Conservation (phyloP, 371 early-diverging fungal genomes). For the Polyrhizophydium stewartii region DNA sequence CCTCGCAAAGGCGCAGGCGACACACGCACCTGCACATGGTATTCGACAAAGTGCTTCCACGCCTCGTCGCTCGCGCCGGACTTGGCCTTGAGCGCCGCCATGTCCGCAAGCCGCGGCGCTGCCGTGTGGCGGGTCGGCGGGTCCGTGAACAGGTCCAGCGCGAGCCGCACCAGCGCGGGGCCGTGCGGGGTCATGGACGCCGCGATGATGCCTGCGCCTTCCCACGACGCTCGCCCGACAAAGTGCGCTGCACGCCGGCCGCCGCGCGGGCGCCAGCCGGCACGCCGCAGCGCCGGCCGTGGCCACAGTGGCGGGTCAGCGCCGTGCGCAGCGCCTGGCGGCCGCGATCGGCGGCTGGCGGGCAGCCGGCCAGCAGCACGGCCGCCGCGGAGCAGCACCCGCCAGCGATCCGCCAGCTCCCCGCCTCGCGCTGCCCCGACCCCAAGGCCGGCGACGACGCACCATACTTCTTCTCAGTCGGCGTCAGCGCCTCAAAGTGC, state of each 20-base stretch:
- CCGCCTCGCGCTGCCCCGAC: no score
- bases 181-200: slow-evolving; percentile 42
- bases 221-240: slow-evolving; percentile 56
- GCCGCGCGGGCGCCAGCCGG: not conserved
- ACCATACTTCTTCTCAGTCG: slow-evolving; percentile 47
- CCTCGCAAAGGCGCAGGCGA: no score
- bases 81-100: slow-evolving; percentile 21
- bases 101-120: slow-evolving; percentile 1
- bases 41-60: slow-evolving; percentile 54
- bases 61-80: slow-evolving; percentile 41
- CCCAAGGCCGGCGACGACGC: no score
- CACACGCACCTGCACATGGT: slow-evolving; percentile 27
- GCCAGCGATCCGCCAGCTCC: no score
- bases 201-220: slow-evolving; percentile 48
- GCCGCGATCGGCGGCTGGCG: not conserved
- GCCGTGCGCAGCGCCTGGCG: no score
- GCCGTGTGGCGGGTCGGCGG: slow-evolving; percentile 17
- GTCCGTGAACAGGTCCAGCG: slow-evolving; percentile 35
- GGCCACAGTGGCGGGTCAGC: no score
- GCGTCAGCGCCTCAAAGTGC: slow-evolving; percentile 48
- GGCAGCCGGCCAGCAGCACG: not conserved
- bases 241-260: slow-evolving; percentile 41
- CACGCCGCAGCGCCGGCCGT: no score
- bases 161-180: slow-evolving; percentile 14
- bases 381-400: no score